Evolutionary conservation across 768 basidiomycete species (phyloP), one percentile per base, ranked within the genome.

Genomic region (Agrocybe chaxingu): DNA sequence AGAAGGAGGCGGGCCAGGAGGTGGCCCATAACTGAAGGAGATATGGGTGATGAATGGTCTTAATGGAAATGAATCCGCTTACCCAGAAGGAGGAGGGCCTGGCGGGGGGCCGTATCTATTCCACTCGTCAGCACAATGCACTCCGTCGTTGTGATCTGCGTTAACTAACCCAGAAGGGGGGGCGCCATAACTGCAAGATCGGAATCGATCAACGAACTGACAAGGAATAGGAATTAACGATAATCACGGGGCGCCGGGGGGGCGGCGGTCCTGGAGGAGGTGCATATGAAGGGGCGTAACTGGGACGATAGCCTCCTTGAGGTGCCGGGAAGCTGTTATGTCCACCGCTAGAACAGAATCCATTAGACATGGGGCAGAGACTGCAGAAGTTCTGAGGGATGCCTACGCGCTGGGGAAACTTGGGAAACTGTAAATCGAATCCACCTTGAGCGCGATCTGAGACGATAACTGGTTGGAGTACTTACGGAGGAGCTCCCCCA

Each of bases 201-300:
- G 47, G 33, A 10, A 37, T 7, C n/a, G 30, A 48, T 24, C 24
- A 42, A 16, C 39, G 18, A 16, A 24, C 18, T 47, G 7, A 42
- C 7, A 33, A 38, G 12, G 8, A 16, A 40, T 12, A 9, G 12
- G 4, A 32, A 18, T 12, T 10, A 30, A 33, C 7, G 12, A 34
- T 16, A 35, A 34, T 24, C 50, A 11, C 36, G 36, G 46, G 31
- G 52, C 49, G 32, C 45, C 50, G 48, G 44, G 53, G 53, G 24
- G 58, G 51, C 18, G 60, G 60, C 36, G 61, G 58, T 42, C 66
- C 65, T 11, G 59, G 57, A 45, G 62, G 62, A 8, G 68, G 62
- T 8, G 51, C 57, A 45, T 70, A 70, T 24, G 70, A 64, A 24
- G 75, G 71, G 10, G 70, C 61, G 52, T 78, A 78, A n/a, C 70